phyloP scores from a whole-genome alignment of 2,329 filamentous ascomycete genomes.

The Leptodontidium sp. region DNA sequence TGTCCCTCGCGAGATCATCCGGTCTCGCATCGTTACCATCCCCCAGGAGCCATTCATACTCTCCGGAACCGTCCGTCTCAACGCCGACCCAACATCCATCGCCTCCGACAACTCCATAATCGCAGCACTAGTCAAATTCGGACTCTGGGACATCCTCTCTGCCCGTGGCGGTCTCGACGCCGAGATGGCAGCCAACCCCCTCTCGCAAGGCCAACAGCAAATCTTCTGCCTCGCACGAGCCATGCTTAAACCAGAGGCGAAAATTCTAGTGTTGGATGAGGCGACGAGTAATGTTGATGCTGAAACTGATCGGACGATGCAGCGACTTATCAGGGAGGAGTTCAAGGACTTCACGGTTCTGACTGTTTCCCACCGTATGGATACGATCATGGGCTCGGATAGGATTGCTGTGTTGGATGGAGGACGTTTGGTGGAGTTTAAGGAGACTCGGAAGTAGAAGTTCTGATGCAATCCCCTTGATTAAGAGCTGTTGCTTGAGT shows the following conservation, averaged over 20 bases:
- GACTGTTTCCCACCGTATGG: constrained; percentile 41
- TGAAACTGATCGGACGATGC: constrained; percentile 65
- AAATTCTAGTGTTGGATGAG: constrained; percentile 49
- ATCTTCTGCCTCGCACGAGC: constrained; percentile 58
- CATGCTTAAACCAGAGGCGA: constrained; percentile 47
- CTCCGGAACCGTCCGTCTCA: constrained; percentile 46
- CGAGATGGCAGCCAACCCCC: constrained; percentile 63
- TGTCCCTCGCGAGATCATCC: constrained; percentile 51
- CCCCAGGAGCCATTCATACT: constrained; percentile 55
- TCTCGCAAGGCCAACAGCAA: constrained; percentile 59
- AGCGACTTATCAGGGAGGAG: constrained; percentile 57
- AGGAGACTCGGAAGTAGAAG: not conserved
- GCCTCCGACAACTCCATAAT: constrained; percentile 75
- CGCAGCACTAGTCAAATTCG: constrained; percentile 68
- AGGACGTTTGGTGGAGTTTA: constrained; percentile 48
- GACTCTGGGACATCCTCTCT: constrained; percentile 41
- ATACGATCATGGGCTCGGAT: constrained; percentile 55
- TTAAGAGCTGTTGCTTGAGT: too few relatives aligned
- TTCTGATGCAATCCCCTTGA: not conserved
- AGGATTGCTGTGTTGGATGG: constrained; percentile 49
- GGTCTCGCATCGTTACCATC: constrained; percentile 52
- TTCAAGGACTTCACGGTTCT: constrained; percentile 61
- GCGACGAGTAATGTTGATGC: constrained; percentile 49
- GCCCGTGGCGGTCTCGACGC: constrained; percentile 38
- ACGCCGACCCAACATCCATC: constrained; percentile 50